phyloP scores from a whole-genome alignment of 257 asterid species.

The Thymus quinquecostatus region DNA sequence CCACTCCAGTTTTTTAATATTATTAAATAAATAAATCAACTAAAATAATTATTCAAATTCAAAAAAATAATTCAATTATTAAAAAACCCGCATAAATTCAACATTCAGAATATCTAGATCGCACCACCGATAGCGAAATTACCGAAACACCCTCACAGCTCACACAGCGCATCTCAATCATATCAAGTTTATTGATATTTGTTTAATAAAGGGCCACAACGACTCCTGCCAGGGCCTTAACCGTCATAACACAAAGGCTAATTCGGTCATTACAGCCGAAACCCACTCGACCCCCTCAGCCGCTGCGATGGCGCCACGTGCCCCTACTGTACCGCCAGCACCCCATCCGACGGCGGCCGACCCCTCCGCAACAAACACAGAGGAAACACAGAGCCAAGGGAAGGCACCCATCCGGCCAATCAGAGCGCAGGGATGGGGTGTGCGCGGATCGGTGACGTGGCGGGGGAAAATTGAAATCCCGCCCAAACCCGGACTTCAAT shows the following conservation, averaged over 20 bases:
- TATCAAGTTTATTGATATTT: slow-evolving; percentile 40
- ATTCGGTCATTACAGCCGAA: slow-evolving; percentile 45
- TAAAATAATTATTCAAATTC: neutral
- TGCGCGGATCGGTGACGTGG: slow-evolving; percentile 70
- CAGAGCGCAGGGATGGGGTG: neutral
- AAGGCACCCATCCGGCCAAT: slow-evolving; percentile 32
- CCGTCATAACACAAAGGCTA: slow-evolving; percentile 57
- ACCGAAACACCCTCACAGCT: slow-evolving; percentile 39
- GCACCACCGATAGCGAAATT: neutral
- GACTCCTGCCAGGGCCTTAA: slow-evolving; percentile 44
- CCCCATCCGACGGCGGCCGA: slow-evolving; percentile 42
- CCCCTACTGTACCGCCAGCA: slow-evolving; percentile 14
- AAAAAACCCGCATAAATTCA: neutral
- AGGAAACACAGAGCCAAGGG: slow-evolving; percentile 65
- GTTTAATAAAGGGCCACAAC: slow-evolving; percentile 54
- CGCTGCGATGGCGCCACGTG: slow-evolving; percentile 44
- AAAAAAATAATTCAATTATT: neutral
- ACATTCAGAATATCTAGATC: slow-evolving; percentile 9
- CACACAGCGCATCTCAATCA: slow-evolving; percentile 41
- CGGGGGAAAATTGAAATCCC: slow-evolving; percentile 68
- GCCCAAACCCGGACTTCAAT: slow-evolving; percentile 98
- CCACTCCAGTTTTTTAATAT: too few species aligned
- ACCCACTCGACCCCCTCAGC: slow-evolving; percentile 29
- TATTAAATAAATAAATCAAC: too few species aligned
- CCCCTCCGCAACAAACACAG: slow-evolving; percentile 59